These are phyloP conservation scores for Eimeria acervulina DNA, from an alignment of 169 alveolate species.

Conservation along the genomic window DNA sequence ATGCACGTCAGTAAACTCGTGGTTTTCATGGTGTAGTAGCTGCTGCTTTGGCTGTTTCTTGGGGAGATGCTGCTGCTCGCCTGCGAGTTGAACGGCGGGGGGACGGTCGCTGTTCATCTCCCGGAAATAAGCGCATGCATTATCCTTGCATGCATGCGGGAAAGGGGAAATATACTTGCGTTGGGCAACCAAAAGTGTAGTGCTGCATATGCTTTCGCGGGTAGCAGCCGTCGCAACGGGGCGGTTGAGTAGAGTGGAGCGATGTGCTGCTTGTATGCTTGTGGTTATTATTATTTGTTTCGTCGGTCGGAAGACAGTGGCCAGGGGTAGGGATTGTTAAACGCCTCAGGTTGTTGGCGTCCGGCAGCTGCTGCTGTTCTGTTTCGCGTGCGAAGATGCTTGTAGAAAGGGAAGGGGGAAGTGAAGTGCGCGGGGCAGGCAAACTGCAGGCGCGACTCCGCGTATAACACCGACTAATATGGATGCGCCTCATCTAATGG, in stretches of 20 bases:
- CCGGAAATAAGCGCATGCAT: neutral
- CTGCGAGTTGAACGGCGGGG: neutral
- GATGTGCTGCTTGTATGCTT: neutral
- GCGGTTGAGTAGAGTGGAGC: neutral
- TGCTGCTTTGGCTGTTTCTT: neutral
- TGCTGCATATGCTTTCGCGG: neutral
- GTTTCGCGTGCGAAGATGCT: constrained; percentile 10
- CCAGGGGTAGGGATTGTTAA: neutral
- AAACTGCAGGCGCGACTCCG: neutral
- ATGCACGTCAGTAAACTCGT: neutral
- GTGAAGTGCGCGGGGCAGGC: neutral
- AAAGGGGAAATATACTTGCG: neutral
- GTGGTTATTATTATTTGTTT: neutral
- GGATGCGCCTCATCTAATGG: neutral
- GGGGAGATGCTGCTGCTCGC: neutral
- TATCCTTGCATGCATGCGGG: neutral
- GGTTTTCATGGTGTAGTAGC: neutral
- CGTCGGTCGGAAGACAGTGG: neutral
- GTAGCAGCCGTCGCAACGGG: neutral
- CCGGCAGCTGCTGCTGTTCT: neutral
- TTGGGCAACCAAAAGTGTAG: neutral
- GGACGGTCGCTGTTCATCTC: neutral
- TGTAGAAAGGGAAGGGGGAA: neutral
- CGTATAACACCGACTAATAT: neutral
- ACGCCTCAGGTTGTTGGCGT: constrained; percentile 5